phyloP scores from a whole-genome alignment of 768 basidiomycete species.

The Pleurotus pulmonarius region DNA sequence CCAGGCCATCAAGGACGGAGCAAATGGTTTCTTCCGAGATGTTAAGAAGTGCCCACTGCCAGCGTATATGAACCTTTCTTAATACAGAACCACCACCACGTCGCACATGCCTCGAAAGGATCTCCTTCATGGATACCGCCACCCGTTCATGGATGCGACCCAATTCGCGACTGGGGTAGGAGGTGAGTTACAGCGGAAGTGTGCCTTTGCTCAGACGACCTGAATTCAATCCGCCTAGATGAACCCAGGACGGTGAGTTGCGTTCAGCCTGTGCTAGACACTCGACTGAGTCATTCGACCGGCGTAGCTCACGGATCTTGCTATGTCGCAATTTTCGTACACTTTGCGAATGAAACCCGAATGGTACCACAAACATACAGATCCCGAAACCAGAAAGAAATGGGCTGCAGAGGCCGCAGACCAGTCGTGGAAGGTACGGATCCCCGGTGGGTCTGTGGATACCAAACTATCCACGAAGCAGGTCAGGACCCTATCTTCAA shows the following conservation, averaged over 20 bases:
- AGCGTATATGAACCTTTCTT: not conserved
- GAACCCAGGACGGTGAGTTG: slow-evolving; percentile 41
- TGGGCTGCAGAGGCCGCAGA: slow-evolving; percentile 29
- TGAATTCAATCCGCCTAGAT: slow-evolving; percentile 25
- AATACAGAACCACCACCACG: not conserved
- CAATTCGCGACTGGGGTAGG: slow-evolving; percentile 43
- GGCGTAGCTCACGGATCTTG: slow-evolving; percentile 40
- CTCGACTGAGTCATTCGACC: not conserved
- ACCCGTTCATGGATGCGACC: slow-evolving; percentile 45
- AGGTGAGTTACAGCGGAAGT: slow-evolving; percentile 21
- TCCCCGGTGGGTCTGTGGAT: slow-evolving; percentile 27
- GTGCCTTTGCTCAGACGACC: not conserved
- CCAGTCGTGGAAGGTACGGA: slow-evolving; percentile 28
- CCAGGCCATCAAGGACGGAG: no score
- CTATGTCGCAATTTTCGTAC: slow-evolving; percentile 46
- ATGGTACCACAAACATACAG: slow-evolving; percentile 36
- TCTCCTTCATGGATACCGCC: slow-evolving; percentile 35
- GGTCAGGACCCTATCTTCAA: slow-evolving; percentile 20
- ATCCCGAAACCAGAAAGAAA: slow-evolving; percentile 19
- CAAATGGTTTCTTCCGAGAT: not conserved
- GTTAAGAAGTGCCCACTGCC: not conserved
- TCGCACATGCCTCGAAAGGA: slow-evolving; percentile 3
- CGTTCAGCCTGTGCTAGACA: not conserved
- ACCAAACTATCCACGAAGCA: slow-evolving; percentile 35
- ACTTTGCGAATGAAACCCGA: slow-evolving; percentile 32